Percentiles rank a stretch among this genome's conserved stretches.
Evolutionary conservation across 129 eudicot genomes (phyloP).

Genomic region (Lactuca saligna): DNA sequence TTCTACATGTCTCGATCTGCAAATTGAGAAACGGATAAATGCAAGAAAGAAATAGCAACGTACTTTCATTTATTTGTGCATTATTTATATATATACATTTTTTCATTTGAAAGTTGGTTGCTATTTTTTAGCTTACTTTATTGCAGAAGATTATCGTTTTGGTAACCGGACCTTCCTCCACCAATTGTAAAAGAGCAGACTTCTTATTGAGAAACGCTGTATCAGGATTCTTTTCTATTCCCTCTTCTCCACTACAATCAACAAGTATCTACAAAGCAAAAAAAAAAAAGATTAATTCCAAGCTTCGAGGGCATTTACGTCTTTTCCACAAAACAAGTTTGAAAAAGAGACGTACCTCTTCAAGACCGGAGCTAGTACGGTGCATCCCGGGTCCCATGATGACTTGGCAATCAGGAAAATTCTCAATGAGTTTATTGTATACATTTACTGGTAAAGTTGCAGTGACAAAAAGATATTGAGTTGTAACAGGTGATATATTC

Average conservation of each 20-base stretch:
- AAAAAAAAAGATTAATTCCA: slow-evolving; percentile 4
- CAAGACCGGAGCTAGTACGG: slow-evolving; percentile 92
- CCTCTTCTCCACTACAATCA: slow-evolving; percentile 94
- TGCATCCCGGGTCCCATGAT: slow-evolving; percentile 98
- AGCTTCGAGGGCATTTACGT: not conserved
- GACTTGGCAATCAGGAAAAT: slow-evolving; percentile 82
- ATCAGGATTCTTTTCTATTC: slow-evolving; percentile 72
- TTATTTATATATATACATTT: too few species aligned
- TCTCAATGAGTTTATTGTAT: slow-evolving; percentile 83
- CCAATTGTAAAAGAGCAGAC: slow-evolving; percentile 74
- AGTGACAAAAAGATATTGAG: slow-evolving; percentile 94
- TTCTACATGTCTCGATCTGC: slow-evolving; percentile 96
- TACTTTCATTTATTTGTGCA: not conserved
- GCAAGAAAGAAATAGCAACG: not conserved
- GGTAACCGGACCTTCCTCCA: slow-evolving; percentile 60
- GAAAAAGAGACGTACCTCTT: slow-evolving; percentile 61
- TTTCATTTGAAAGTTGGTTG: not conserved
- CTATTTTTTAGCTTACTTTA: slow-evolving; percentile 50
- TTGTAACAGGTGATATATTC: slow-evolving; percentile 63
- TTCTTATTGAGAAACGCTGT: slow-evolving; percentile 87
- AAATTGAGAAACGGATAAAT: not conserved
- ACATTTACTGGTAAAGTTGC: slow-evolving; percentile 86
- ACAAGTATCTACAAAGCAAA: slow-evolving; percentile 62
- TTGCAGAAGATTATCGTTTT: slow-evolving; percentile 89
- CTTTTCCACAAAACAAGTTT: not conserved